Percentiles rank a stretch among this genome's conserved stretches.
Evolutionary conservation across 2,329 filamentous ascomycete genomes (phyloP).

Genomic region (Zasmidium cellare): DNA sequence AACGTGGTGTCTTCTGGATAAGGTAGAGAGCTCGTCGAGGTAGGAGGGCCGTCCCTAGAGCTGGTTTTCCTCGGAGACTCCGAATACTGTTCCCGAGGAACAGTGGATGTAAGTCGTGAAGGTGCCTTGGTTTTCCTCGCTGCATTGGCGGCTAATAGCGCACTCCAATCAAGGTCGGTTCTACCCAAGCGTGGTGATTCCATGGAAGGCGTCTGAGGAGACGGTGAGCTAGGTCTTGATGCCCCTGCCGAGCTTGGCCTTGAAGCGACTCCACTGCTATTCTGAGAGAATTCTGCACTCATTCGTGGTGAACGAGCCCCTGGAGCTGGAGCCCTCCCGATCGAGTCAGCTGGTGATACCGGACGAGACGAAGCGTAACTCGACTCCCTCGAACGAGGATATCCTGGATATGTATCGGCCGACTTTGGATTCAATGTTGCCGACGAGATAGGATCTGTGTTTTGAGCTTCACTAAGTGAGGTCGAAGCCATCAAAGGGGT

Average conservation of each 20-base stretch:
- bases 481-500: constrained; percentile 28
- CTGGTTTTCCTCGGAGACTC: constrained; percentile 34
- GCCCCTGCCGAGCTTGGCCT: constrained; percentile 22
- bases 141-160: constrained; percentile 28
- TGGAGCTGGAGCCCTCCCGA: constrained; percentile 3
- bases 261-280: constrained; percentile 19
- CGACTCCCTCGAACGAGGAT: constrained; percentile 23
- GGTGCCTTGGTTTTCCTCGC: constrained; percentile 26
- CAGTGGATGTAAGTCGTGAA: constrained; percentile 25
- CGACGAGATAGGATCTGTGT: constrained; percentile 11
- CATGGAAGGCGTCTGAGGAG: constrained; percentile 20
- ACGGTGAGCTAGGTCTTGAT: constrained; percentile 30
- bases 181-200: constrained; percentile 30
- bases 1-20: constrained; percentile 43
- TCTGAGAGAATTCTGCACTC: constrained; percentile 22
- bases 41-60: background rate
- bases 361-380: constrained; percentile 27
- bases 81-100: constrained; percentile 20
- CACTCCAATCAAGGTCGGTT: constrained; percentile 35
- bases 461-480: constrained; percentile 24
- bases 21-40: constrained; percentile 35
- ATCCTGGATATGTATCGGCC: constrained; percentile 8
- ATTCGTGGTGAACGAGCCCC: constrained; percentile 21
- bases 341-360: constrained; percentile 27
- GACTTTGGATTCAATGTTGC: constrained; percentile 16